Evolutionary conservation across 2,329 filamentous ascomycete genomes (phyloP), one percentile per base, ranked within the genome.

Genomic region (Chaetomium olivaceum): DNA sequence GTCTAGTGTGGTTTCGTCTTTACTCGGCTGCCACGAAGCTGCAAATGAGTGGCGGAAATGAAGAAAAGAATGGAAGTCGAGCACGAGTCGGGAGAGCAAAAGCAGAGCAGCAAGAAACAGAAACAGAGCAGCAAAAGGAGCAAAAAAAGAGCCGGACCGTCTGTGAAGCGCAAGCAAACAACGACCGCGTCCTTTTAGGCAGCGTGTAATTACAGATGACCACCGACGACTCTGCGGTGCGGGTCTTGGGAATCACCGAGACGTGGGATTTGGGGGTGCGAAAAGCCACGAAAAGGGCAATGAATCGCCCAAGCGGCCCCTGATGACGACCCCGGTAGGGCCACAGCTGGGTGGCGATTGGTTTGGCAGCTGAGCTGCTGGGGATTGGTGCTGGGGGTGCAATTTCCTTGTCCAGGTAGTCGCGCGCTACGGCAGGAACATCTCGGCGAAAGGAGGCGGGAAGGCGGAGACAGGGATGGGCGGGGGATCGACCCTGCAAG

Each of bases 371-470:
- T 43, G 31, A 23, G 27, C 54, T 51, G 39, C 52, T 54, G 48
- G 50, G 48, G 11, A 21, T 33, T 43, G 48, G 55, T 52, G 58
- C 60, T 65, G 64, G 66, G 68, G 56, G 19, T 55, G 67, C 55
- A 66, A 68, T 71, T 70, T 69, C 68, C 63, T 67, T 60, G 64
- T 62, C 43, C 23, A 54, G 25, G 21, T 70, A 68, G 69, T 72
- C 70, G 71, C 70, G 71, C 71, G 71, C 69, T 70, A 70, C 68
- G 64, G 69, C 66, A 72, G 67, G 69, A 63, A 59, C 56, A 27
- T 21, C 39, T 36, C 58, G 59, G 48, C 48, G 64, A 58, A 52
- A 61, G 51, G 51, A 58, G 50, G 63, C 39, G 25, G 29, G 43
- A 61, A 27, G 36, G 39, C 46, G 27, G 39, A 21, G 55, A 48